phyloP scores from a whole-genome alignment of 768 basidiomycete species.

The Podaxis pistillaris region DNA sequence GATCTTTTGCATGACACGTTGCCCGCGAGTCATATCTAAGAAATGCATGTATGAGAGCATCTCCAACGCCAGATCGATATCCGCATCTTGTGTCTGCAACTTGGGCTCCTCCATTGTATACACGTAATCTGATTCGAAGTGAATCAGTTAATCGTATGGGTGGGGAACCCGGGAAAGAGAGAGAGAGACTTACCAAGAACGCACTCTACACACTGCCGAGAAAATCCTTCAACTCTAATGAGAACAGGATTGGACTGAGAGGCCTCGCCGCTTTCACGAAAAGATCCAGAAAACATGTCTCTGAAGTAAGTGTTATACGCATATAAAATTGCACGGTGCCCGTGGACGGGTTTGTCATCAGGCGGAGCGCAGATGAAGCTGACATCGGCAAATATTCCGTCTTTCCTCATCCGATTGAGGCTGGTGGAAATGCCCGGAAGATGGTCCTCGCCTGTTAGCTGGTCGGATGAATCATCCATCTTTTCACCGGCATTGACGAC shows the following conservation, averaged over 20 bases:
- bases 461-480: neutral
- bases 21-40: neutral
- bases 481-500: constrained; percentile 23
- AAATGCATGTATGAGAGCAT: constrained; percentile 3
- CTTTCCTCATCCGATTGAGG: neutral
- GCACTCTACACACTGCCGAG: constrained; percentile 21
- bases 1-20: neutral
- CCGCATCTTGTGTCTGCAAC: neutral
- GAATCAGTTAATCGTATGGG: neutral
- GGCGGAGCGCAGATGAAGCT: constrained; percentile 25
- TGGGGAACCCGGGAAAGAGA: neutral
- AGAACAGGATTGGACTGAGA: constrained; percentile 17
- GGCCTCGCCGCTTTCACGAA: constrained; percentile 21
- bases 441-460: neutral
- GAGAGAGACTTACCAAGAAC: constrained; percentile 27
- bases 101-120: constrained; percentile 25
- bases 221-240: constrained; percentile 12
- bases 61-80: constrained; percentile 12
- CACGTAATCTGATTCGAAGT: constrained; percentile 26
- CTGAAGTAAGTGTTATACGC: constrained; percentile 32
- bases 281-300: constrained; percentile 26
- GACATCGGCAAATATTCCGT: neutral
- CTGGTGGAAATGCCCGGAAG: neutral
- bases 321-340: constrained; percentile 39
- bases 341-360: constrained; percentile 23